Conservation (phyloP, 371 early-diverging fungal genomes). For the Apophysomyces variabilis region DNA sequence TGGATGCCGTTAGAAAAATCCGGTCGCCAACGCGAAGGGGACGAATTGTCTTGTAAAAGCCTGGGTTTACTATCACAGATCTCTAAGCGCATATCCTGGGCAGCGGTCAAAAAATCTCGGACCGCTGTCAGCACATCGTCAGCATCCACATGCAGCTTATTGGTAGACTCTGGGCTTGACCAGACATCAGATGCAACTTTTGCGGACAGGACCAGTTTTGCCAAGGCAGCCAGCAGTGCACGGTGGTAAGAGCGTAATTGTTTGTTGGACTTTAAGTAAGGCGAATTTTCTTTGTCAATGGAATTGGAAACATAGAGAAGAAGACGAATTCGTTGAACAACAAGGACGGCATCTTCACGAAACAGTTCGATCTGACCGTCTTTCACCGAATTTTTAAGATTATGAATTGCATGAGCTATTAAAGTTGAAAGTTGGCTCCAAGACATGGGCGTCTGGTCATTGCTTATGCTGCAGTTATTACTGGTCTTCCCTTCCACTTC, state of each 20-base stretch:
- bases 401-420: constrained; percentile 68
- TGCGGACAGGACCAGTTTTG: constrained; percentile 82
- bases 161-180: constrained; percentile 47
- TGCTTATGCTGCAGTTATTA: background rate
- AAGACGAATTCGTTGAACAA: constrained; percentile 81
- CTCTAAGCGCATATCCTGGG: constrained; percentile 72
- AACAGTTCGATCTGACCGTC: constrained; percentile 35
- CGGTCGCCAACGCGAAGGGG: constrained; percentile 22
- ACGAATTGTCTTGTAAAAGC: constrained; percentile 17
- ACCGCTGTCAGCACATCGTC: constrained; percentile 75
- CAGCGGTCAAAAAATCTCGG: constrained; percentile 76
- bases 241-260: constrained; percentile 75
- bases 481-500: background rate
- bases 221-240: constrained; percentile 77
- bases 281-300: constrained; percentile 67
- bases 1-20: background rate
- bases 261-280: constrained; percentile 66
- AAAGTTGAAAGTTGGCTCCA: constrained; percentile 71
- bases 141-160: constrained; percentile 41
- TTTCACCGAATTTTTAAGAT: constrained; percentile 69
- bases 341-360: constrained; percentile 35
- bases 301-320: constrained; percentile 83
- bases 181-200: constrained; percentile 80
- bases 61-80: constrained; percentile 57
- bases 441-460: constrained; percentile 19